Evolutionary conservation across 2,329 filamentous ascomycete genomes (phyloP).

Genomic region (Colletotrichum tamarilloi): DNA sequence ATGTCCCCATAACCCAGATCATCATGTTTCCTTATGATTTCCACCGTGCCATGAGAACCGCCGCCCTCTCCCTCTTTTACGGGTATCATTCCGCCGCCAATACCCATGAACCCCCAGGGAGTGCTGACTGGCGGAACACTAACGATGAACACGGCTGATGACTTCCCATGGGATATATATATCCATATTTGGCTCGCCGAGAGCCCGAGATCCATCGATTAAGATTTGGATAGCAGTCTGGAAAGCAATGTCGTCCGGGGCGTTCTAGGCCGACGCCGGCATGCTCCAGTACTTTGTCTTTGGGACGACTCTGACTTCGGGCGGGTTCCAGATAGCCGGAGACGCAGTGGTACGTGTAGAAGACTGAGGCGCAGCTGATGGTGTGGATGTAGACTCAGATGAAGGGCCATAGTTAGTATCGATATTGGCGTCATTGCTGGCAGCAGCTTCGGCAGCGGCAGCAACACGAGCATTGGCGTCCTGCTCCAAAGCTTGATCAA

Average conservation of each 20-base stretch:
- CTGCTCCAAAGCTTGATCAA: background rate
- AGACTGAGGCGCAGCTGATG: background rate
- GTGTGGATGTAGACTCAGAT: no score
- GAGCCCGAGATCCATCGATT: background rate
- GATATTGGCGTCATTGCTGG: no score
- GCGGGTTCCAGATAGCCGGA: background rate
- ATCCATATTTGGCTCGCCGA: background rate
- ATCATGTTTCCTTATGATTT: background rate
- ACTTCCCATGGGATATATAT: no score
- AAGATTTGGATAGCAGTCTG: background rate
- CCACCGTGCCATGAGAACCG: background rate
- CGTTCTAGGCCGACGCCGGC: background rate
- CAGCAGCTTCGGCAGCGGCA: no score
- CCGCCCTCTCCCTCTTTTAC: background rate
- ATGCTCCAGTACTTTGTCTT: constrained; percentile 24
- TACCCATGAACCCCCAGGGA: no score
- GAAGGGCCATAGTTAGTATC: no score
- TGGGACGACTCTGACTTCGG: constrained; percentile 20
- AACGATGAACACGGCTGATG: no score
- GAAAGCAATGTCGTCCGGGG: background rate
- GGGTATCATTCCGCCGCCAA: no score
- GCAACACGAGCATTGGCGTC: background rate
- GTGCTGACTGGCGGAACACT: no score
- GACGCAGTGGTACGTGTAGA: no score
- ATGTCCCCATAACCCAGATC: no score